Conservation (phyloP, 176 grass and related monocot species). For the Oryza coarctata region DNA sequence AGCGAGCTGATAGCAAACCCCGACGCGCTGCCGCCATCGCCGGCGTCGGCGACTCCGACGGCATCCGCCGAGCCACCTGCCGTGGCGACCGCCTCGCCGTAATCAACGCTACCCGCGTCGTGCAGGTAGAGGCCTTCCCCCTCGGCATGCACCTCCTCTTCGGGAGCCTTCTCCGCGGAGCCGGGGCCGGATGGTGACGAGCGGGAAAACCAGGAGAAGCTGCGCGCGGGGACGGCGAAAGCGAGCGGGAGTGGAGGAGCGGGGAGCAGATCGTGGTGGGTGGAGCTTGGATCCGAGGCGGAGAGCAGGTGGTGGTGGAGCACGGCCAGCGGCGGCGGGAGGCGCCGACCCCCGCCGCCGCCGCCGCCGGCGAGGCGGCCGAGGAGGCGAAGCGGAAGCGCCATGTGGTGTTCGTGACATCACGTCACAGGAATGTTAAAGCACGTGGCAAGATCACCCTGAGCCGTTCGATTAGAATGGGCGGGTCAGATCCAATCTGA, state of each 20-base stretch:
- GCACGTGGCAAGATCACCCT: not conserved
- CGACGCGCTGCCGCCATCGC: constrained; percentile 27
- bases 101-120: not conserved
- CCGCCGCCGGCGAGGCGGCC: constrained; percentile 34
- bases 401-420: constrained; percentile 14
- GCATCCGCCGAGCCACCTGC: constrained; percentile 28
- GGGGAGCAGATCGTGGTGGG: not conserved
- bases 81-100: constrained; percentile 25
- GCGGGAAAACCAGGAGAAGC: constrained; percentile 65
- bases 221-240: constrained; percentile 40
- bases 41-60: constrained; percentile 19
- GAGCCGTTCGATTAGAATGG: not conserved
- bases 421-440: not conserved
- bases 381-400: constrained; percentile 42
- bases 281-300: not conserved
- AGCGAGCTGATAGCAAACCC: constrained; percentile 37
- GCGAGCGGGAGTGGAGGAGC: not conserved
- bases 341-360: constrained; percentile 25
- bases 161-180: not conserved
- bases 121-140: not conserved
- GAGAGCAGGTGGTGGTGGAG: constrained; percentile 19
- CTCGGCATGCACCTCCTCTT: not conserved
- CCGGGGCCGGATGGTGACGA: not conserved
- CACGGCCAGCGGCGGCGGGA: constrained; percentile 11
- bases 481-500: not conserved